Conservation (phyloP, 768 basidiomycete species). For the Agrocybe praecox region DNA sequence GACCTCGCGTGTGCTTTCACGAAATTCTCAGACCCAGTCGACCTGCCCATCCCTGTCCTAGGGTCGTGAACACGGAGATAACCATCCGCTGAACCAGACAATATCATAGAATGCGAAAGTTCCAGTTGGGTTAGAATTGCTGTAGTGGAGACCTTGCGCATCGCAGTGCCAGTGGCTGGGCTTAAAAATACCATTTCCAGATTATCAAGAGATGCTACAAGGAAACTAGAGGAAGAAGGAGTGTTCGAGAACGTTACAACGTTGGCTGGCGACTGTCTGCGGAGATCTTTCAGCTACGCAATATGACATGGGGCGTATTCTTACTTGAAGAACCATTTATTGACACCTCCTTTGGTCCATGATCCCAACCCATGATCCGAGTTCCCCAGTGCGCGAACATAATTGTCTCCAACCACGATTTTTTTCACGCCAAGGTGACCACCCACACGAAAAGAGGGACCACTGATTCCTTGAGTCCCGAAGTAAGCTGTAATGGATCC, state of each 20-base stretch:
- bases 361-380: conserved; percentile 71
- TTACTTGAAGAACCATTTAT: conserved; percentile 81
- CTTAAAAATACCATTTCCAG: conserved; percentile 75
- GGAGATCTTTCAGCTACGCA: neutral
- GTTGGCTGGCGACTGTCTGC: conserved; percentile 29
- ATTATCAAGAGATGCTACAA: conserved; percentile 60
- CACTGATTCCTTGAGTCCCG: conserved; percentile 60
- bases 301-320: conserved; percentile 20
- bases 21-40: conserved; percentile 49
- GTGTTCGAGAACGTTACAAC: conserved; percentile 50
- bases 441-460: conserved; percentile 76
- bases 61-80: conserved; percentile 72
- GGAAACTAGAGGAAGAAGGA: conserved; percentile 48
- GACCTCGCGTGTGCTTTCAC: conserved; percentile 83
- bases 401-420: conserved; percentile 75
- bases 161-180: conserved; percentile 65
- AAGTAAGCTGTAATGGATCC: conserved; percentile 75
- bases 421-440: conserved; percentile 71
- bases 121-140: conserved; percentile 67
- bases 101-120: conserved; percentile 61
- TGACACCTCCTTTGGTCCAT: conserved; percentile 84
- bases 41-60: conserved; percentile 56
- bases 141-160: conserved; percentile 58
- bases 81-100: conserved; percentile 77
- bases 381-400: conserved; percentile 66